Evolutionary conservation across 2,329 filamentous ascomycete species (phyloP), one percentile per base, ranked within the genome.

Genomic region (Cercospora sp.): DNA sequence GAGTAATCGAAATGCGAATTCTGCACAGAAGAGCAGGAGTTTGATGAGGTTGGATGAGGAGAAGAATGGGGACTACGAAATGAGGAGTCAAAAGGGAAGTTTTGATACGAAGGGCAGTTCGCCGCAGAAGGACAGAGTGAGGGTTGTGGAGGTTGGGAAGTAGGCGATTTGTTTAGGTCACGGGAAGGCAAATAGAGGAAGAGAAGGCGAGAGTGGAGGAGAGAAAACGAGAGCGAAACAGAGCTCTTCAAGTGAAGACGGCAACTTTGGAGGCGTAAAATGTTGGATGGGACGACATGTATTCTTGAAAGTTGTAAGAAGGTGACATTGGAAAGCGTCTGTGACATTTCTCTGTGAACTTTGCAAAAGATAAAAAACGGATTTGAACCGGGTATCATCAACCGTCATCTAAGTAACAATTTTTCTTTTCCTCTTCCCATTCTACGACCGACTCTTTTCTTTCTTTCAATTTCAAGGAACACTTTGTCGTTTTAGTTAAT

Each of bases 1-100:
- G 24, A 58, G 51, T 1, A 60, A 55, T 21, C 26, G 43, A 28
- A 28, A 13, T 4, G 60, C 28, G n/a, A 21, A 24, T 5, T 30
- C 40, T 3, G 37, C 63, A 5, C 18, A 30, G 26, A 60, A 53
- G 57, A 30, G 53, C 45, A 34, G 68, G 12, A 32, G 59, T 13
- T 55, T 64, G 43, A 24, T 72, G 43, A 64, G 66, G 16, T 58
- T 72, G 10, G 70, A 72, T 51, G 69, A 66, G 40, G 73, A 75
- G 69, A 72, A 74, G 64, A 72, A 74, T 51, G 45, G 45, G 9
- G 37, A 40, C n/a, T 40, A 6, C n/a, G 37, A 40, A 5, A 40
- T 40, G 37, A 16, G 37, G 3, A n/a, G 37, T 40, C 37, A 40
- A 3, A 26, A 21, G 49, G 24, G 49, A 53, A 53, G 49, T 53